Percentiles rank a stretch among this genome's conserved stretches.
These are phyloP conservation scores for Lasiosphaeria ovina DNA, from an alignment of 495 filamentous ascomycete species.

Conservation along the genomic window DNA sequence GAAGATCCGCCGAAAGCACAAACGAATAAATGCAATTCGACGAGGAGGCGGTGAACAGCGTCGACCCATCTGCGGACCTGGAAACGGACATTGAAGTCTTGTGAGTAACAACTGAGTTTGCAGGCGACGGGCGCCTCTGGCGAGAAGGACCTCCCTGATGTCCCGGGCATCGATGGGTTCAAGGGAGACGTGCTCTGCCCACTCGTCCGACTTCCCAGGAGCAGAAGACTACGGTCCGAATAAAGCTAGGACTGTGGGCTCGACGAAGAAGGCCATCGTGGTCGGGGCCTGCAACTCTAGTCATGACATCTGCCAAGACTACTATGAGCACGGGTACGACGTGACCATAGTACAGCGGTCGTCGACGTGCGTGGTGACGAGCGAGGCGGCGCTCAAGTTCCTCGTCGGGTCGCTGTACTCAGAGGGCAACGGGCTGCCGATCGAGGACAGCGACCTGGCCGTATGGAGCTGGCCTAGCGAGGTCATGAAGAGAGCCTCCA, in stretches of 20 bases:
- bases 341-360: slow-evolving; percentile 83
- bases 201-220: slow-evolving; percentile 67
- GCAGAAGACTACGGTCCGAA: slow-evolving; percentile 35
- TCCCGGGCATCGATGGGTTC: slow-evolving; percentile 64
- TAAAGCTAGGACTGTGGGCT: slow-evolving; percentile 12
- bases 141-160: slow-evolving; percentile 60
- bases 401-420: slow-evolving; percentile 59
- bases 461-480: slow-evolving; percentile 55
- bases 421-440: slow-evolving; percentile 53
- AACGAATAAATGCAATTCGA: slow-evolving; percentile 68
- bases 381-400: slow-evolving; percentile 46
- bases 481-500: slow-evolving; percentile 58
- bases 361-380: slow-evolving; percentile 67
- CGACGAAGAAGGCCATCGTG: slow-evolving; percentile 65
- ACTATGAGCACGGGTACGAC: slow-evolving; percentile 74
- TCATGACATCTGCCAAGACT: slow-evolving; percentile 83
- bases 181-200: slow-evolving; percentile 58
- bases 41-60: slow-evolving; percentile 69
- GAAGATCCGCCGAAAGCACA: slow-evolving; percentile 69
- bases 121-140: slow-evolving; percentile 74
- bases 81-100: not conserved
- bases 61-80: slow-evolving; percentile 77
- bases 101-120: slow-evolving; percentile 11
- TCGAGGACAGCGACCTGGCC: slow-evolving; percentile 63
- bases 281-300: slow-evolving; percentile 79